Base-by-base conservation (phyloP, 2,329 filamentous ascomycete species). In the Pezicula neosporulosa region DNA sequence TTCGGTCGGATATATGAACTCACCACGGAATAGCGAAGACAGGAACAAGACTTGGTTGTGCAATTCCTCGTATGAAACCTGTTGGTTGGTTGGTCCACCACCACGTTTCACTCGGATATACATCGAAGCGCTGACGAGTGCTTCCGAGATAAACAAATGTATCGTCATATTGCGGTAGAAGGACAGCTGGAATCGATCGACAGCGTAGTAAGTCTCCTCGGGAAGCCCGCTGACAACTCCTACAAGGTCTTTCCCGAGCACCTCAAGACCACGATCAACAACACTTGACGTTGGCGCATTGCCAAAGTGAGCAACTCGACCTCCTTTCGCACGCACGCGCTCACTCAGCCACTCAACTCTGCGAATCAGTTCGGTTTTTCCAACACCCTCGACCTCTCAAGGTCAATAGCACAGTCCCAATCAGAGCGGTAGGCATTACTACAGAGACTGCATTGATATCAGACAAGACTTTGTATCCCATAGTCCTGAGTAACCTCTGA, bases 151-250 rank as follows among this genome's bases (percentile, higher is more conserved):
- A 69, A 99, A 99, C 5, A 99, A 80, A 66, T 99, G 94, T 55
- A 99, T 99, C 0, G 93, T 97, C 94, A 97, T 97, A 70, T 99
- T 99, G 48, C 94, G 86, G 72, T 99, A 99, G 70, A 99, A 99
- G 0, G 91, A 96, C 9, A 99, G 80, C 66, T 99, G 94, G 74
- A 99, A 99, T 48, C 91, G 82, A 68, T 99, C 94, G 37, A 97
- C 91, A 4, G 94, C 94, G 63, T 90, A 96, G 70, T 90, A 97
- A 0, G 94, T 97, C 16, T 90, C 89, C 67, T 99, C 94, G 0
- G 89, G 87, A 5, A 99, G 73, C 0, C 86, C 90, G 36, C 86
- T 80, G 0, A 96, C 78, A 4, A 86, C 76, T 4, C 92, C 90
- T 0, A 99, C 91, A 1, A 99, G 79, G 47, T 94, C 88, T 49